These are phyloP conservation scores for Clavariopsis aquatica DNA, from an alignment of 495 filamentous ascomycete species.

Conservation along the genomic window DNA sequence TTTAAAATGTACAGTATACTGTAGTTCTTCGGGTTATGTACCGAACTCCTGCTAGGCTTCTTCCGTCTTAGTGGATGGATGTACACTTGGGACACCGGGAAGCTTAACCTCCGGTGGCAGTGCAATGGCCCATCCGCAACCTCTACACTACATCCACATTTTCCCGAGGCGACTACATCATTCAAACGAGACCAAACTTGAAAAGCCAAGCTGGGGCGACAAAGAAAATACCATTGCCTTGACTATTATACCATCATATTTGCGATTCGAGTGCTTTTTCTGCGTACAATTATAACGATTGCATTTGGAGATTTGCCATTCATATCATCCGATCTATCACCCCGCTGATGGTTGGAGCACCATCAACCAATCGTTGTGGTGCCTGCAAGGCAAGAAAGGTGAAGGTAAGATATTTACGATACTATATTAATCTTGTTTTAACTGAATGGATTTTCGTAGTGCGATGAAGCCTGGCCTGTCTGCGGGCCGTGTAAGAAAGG, in stretches of 20 bases:
- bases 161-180: too few species aligned
- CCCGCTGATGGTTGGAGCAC: background rate
- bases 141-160: too few species aligned
- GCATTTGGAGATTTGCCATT: background rate
- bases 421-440: background rate
- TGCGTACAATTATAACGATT: background rate
- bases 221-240: too few species aligned
- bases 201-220: too few species aligned
- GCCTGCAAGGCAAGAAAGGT: conserved; percentile 10
- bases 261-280: background rate
- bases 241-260: background rate
- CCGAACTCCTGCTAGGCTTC: too few species aligned
- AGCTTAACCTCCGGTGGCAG: too few species aligned
- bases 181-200: too few species aligned
- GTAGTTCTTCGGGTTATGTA: too few species aligned
- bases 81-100: too few species aligned
- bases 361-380: conserved; percentile 6
- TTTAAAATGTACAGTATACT: too few species aligned
- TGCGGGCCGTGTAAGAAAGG: conserved; percentile 6
- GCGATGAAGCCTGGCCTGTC: conserved; percentile 13
- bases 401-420: background rate
- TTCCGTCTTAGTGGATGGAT: too few species aligned
- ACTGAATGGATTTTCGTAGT: background rate
- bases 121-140: too few species aligned
- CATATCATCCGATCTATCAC: background rate